Conservation (phyloP, 2,329 filamentous ascomycete species). For the Byssoonygena ceratinophila region DNA sequence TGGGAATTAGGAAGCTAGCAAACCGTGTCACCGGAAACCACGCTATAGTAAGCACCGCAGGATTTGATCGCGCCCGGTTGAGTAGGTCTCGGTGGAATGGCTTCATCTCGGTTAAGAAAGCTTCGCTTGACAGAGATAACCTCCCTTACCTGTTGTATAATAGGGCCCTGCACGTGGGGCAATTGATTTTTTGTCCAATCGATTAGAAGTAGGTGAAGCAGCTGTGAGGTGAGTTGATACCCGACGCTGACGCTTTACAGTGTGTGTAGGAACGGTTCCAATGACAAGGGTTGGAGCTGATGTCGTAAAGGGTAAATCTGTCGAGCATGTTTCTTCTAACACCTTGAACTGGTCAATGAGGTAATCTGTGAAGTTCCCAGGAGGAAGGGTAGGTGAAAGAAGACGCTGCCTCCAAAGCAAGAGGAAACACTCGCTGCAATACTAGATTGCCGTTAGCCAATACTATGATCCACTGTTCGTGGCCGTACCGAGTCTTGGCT, state of each 20-base stretch:
- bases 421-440: conserved; percentile 19
- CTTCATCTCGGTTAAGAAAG: conserved; percentile 2
- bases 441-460: conserved; percentile 9
- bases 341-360: conserved; percentile 17
- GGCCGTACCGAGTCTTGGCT: background rate
- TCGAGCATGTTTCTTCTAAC: conserved; percentile 14
- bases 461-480: background rate
- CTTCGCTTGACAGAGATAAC: background rate
- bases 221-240: background rate
- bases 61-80: conserved; percentile 14
- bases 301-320: conserved; percentile 10
- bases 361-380: conserved; percentile 16
- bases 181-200: background rate
- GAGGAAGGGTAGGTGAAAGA: conserved; percentile 15
- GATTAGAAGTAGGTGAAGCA: background rate
- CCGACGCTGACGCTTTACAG: background rate
- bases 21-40: conserved; percentile 16
- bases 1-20: conserved; percentile 1
- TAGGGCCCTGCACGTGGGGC: conserved; percentile 1
- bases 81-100: conserved; percentile 12
- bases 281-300: conserved; percentile 12
- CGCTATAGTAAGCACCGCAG: conserved; percentile 16
- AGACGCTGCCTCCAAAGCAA: conserved; percentile 17
- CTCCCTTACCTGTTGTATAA: conserved; percentile 9
- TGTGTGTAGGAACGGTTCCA: background rate